Evolutionary conservation across 305 asterid genomes (phyloP).

Genomic region (Fraxinus paxiana): DNA sequence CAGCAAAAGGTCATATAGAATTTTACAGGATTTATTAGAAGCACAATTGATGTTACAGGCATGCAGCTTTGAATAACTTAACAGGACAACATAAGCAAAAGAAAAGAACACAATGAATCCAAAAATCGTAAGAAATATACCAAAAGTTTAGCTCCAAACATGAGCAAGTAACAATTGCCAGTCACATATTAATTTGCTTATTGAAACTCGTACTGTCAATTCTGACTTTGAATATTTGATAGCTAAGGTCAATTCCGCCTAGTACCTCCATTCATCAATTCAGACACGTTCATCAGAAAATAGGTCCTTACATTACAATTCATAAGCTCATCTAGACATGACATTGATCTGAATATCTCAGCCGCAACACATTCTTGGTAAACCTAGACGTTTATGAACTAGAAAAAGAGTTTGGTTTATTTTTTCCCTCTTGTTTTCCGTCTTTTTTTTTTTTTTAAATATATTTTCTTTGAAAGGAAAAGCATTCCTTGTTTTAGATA

Average conservation of each 20-base stretch:
- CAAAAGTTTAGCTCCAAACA: neutral
- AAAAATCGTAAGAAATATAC: neutral
- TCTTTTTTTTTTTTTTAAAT: neutral
- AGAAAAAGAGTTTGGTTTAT: neutral
- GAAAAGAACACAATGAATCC: neutral
- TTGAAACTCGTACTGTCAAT: neutral
- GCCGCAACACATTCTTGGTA: neutral
- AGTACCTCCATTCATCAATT: neutral
- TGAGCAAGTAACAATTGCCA: neutral
- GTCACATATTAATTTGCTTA: neutral
- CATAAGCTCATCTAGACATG: neutral
- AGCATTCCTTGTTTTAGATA: neutral
- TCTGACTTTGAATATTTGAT: neutral
- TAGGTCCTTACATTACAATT: neutral
- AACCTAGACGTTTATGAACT: neutral
- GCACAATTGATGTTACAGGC: neutral
- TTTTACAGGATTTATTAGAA: neutral
- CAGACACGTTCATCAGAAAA: neutral
- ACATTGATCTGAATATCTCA: neutral
- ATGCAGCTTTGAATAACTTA: neutral
- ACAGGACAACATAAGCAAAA: constrained; percentile 10
- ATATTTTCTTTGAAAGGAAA: neutral
- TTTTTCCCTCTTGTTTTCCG: neutral
- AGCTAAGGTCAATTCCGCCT: neutral
- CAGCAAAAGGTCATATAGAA: neutral